A percentile compares a stretch with the other conserved stretches of the same genome.
Evolutionary conservation across 371 early-diverging fungal species (phyloP).

Genomic region (Mucor saturninus): DNA sequence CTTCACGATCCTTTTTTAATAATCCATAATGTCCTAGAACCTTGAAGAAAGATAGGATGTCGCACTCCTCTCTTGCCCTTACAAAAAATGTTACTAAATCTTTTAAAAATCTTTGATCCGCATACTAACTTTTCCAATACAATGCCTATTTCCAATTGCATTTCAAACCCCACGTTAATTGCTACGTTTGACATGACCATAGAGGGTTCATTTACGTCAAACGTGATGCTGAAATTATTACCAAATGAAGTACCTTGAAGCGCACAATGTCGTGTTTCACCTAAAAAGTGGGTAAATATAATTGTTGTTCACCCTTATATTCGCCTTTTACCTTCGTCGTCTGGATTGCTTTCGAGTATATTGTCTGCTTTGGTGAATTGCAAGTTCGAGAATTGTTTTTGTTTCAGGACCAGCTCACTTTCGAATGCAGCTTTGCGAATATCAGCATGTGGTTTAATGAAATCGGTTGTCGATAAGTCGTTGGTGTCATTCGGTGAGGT

Average conservation of each 20-base stretch:
- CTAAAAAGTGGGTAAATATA: neutral
- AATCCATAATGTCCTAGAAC: conserved; percentile 33
- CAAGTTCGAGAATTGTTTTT: neutral
- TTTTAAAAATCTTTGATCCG: too few relatives aligned
- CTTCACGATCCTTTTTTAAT: conserved; percentile 25
- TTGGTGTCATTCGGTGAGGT: conserved; percentile 29
- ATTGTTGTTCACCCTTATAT: neutral
- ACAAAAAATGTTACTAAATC: neutral
- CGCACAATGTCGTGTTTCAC: conserved; percentile 35
- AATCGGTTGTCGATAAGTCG: conserved; percentile 30
- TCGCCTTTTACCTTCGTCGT: conserved; percentile 6
- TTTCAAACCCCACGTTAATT: conserved; percentile 36
- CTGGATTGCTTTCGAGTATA: conserved; percentile 2
- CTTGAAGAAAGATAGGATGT: conserved; percentile 41
- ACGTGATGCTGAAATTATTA: conserved; percentile 29
- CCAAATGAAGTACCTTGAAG: conserved; percentile 29
- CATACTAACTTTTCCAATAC: conserved; percentile 34
- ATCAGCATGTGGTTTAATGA: conserved; percentile 29
- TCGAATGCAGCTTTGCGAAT: conserved; percentile 31
- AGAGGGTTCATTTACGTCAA: conserved; percentile 31
- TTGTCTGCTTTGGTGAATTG: conserved; percentile 19
- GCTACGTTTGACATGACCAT: conserved; percentile 24
- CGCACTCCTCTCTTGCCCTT: conserved; percentile 36
- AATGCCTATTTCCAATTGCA: conserved; percentile 32
- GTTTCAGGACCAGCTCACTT: conserved; percentile 21